These are phyloP conservation scores for Prunus mira DNA, from an alignment of 306 rosid species.

Conservation along the genomic window DNA sequence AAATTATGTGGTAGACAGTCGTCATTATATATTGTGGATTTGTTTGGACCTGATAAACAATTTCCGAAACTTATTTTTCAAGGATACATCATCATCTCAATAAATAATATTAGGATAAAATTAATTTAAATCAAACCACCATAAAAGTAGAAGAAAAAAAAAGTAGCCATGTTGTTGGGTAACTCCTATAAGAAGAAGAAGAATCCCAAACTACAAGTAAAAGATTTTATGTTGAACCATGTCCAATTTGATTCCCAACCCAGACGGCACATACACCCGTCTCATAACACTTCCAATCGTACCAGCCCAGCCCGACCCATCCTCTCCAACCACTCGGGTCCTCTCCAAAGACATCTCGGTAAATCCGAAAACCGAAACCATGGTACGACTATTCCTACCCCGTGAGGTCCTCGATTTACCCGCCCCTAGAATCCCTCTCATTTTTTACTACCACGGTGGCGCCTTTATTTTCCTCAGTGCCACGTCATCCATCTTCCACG, in stretches of 20 bases:
- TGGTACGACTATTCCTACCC: not conserved
- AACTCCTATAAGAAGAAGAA: not conserved
- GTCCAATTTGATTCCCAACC: not conserved
- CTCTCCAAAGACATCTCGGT: not conserved
- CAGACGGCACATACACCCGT: constrained; percentile 17
- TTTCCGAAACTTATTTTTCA: not conserved
- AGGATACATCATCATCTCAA: not conserved
- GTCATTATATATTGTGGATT: not conserved
- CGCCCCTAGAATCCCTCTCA: not conserved
- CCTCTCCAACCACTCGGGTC: not conserved
- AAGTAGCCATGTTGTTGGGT: no score
- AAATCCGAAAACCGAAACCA: not conserved
- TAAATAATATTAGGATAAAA: not conserved
- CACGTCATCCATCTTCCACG: constrained; percentile 24
- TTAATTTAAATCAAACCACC: no score
- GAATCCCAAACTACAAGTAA: not conserved
- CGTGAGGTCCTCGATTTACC: not conserved
- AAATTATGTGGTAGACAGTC: not conserved
- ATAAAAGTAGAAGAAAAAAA: not conserved
- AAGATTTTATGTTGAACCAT: not conserved
- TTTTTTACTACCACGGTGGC: not conserved
- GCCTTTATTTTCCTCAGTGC: not conserved
- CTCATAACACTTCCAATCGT: not conserved
- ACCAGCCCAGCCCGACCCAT: constrained; percentile 1
- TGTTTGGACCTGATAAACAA: not conserved